These are phyloP conservation scores for Ocimum tenuiflorum DNA, from an alignment of 257 asterid genomes.

Conservation along the genomic window DNA sequence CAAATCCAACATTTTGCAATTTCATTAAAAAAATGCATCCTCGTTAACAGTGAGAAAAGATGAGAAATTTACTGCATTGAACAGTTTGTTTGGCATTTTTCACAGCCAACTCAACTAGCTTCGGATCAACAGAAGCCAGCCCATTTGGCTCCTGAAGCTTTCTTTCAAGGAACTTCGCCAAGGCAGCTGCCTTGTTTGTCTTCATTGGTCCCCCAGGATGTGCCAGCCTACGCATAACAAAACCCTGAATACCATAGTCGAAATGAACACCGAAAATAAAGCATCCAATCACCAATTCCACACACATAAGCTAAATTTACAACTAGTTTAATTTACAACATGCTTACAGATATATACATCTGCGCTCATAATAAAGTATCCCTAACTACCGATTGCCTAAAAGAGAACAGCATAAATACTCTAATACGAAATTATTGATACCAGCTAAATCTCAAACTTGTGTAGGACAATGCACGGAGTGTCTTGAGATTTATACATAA, in stretches of 20 bases:
- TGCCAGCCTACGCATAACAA: slow-evolving; percentile 52
- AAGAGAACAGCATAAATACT: neutral
- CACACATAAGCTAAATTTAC: neutral
- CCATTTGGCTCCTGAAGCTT: slow-evolving; percentile 83
- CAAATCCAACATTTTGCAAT: neutral
- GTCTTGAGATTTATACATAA: neutral
- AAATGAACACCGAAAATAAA: slow-evolving; percentile 9
- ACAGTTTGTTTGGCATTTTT: slow-evolving; percentile 72
- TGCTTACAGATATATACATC: neutral
- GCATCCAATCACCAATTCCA: slow-evolving; percentile 9
- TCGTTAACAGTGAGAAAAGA: neutral
- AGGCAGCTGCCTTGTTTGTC: slow-evolving; percentile 95
- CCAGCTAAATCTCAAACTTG: slow-evolving; percentile 7
- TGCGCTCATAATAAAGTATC: too few relatives aligned
- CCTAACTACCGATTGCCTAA: neutral
- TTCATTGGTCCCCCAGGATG: slow-evolving; percentile 97
- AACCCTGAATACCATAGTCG: neutral
- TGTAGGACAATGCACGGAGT: neutral
- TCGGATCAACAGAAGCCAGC: slow-evolving; percentile 69
- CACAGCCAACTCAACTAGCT: slow-evolving; percentile 73
- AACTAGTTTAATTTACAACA: neutral
- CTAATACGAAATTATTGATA: neutral
- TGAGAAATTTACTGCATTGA: slow-evolving; percentile 9
- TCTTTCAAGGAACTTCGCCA: slow-evolving; percentile 83
- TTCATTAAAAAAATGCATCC: too few relatives aligned